phyloP scores from a whole-genome alignment of 2,329 filamentous ascomycete genomes.

The Aspergillus brunneoviolaceus region DNA sequence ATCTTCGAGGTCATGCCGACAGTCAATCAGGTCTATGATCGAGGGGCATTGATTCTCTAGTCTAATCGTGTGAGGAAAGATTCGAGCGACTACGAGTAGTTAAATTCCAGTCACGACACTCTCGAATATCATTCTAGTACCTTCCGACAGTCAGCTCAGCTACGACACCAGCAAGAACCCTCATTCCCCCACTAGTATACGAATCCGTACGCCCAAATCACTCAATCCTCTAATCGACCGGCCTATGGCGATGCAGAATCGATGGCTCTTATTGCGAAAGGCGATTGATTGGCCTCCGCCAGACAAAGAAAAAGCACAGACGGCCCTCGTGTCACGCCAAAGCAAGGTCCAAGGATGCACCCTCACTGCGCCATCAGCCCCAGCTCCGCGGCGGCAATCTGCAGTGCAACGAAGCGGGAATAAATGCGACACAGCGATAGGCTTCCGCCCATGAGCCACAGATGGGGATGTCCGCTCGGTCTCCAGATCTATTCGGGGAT shows the following conservation, averaged over 20 bases:
- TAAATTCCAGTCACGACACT: no score
- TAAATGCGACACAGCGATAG: background rate
- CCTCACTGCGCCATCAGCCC: background rate
- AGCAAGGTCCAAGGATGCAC: background rate
- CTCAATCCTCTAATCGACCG: background rate
- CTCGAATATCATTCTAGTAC: no score
- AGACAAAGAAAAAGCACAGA: background rate
- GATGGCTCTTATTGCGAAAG: background rate
- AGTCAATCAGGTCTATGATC: background rate
- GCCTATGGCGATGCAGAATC: background rate
- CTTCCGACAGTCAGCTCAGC: background rate
- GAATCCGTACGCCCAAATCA: background rate
- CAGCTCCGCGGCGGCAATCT: background rate
- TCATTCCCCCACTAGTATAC: background rate
- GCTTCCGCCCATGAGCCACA: slow-evolving; percentile 11
- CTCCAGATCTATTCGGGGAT: slow-evolving; percentile 5
- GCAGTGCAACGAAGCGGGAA: slow-evolving; percentile 6
- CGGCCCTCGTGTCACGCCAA: background rate
- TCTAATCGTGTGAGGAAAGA: no score
- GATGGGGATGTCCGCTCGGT: slow-evolving; percentile 4
- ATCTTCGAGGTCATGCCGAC: background rate
- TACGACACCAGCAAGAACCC: background rate
- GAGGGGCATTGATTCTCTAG: no score
- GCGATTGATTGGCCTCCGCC: background rate
- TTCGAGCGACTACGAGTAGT: no score